Evolutionary conservation across 148 eudicot genomes (phyloP).

Genomic region (Amaranthus cruentus): DNA sequence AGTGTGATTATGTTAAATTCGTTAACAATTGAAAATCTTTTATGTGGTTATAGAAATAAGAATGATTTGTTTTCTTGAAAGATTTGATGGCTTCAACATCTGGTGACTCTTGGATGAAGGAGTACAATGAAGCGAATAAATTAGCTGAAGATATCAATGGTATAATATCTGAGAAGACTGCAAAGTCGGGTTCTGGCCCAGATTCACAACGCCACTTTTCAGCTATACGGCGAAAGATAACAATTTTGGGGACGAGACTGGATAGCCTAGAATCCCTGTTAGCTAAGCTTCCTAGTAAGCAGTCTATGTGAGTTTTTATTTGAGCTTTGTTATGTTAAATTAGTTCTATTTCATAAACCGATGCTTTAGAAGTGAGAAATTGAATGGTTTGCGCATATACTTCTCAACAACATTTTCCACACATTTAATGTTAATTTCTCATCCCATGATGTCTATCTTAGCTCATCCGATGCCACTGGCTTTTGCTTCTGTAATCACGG

Average conservation of each 20-base stretch:
- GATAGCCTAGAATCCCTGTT: conserved; percentile 71
- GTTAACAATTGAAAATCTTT: neutral
- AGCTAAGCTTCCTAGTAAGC: conserved; percentile 64
- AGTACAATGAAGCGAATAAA: conserved; percentile 74
- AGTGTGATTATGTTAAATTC: neutral
- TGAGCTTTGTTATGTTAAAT: neutral
- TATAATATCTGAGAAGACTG: conserved; percentile 70
- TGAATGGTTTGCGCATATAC: neutral
- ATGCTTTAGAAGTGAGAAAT: neutral
- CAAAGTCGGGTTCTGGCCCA: conserved; percentile 50
- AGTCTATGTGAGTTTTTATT: conserved; percentile 60
- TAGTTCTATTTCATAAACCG: conserved; percentile 1
- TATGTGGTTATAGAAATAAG: neutral
- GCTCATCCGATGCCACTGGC: neutral
- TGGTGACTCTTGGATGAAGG: conserved; percentile 72
- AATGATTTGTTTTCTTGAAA: conserved; percentile 9
- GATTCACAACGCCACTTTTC: conserved; percentile 80
- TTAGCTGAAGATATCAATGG: conserved; percentile 68
- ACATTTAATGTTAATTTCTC: neutral
- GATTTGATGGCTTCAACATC: conserved; percentile 59
- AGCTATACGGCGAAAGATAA: conserved; percentile 70
- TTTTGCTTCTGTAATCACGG: neutral
- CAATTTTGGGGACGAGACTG: conserved; percentile 82
- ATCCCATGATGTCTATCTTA: neutral
- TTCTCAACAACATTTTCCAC: conserved; percentile 4